Percentiles rank a stretch among this genome's conserved stretches.
phyloP scores from a whole-genome alignment of 139 green algal species.

The Auxenochlorella protothecoides region DNA sequence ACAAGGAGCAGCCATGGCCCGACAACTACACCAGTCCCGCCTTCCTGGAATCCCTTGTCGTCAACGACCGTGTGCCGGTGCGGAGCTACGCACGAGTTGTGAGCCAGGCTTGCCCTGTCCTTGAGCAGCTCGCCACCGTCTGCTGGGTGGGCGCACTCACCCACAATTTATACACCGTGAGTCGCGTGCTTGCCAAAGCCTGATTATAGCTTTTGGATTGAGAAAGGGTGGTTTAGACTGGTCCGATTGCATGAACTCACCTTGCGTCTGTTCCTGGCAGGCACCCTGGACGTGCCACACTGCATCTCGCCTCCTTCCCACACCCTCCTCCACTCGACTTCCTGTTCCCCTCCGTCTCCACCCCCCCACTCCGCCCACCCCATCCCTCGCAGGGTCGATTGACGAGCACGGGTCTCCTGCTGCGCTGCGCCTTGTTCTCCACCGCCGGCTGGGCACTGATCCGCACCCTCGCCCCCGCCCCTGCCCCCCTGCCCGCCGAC shows the following conservation, averaged over 20 bases:
- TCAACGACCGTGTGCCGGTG: constrained; percentile 20
- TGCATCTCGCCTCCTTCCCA: no score
- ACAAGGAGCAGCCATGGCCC: constrained; percentile 29
- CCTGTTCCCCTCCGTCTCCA: no score
- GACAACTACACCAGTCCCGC: constrained; percentile 55
- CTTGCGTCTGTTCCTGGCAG: no score
- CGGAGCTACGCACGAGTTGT: constrained; percentile 44
- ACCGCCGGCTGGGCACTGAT: constrained; percentile 10
- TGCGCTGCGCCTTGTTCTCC: neutral
- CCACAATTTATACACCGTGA: constrained; percentile 32
- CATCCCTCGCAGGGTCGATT: neutral
- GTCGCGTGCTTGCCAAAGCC: neutral
- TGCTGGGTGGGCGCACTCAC: constrained; percentile 32
- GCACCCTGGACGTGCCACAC: no score
- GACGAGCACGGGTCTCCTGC: neutral
- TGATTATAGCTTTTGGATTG: no score
- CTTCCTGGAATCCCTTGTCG: constrained; percentile 58
- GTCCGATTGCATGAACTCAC: no score
- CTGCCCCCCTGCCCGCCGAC: neutral
- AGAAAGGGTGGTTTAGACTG: no score
- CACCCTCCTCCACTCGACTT: no score
- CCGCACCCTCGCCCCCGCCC: neutral
- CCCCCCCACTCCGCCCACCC: no score
- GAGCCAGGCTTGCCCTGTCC: constrained; percentile 41
- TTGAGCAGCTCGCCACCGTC: constrained; percentile 63